Base-by-base conservation (phyloP, 1,284 basidiomycete genomes). In the Jaminaea rosea region DNA sequence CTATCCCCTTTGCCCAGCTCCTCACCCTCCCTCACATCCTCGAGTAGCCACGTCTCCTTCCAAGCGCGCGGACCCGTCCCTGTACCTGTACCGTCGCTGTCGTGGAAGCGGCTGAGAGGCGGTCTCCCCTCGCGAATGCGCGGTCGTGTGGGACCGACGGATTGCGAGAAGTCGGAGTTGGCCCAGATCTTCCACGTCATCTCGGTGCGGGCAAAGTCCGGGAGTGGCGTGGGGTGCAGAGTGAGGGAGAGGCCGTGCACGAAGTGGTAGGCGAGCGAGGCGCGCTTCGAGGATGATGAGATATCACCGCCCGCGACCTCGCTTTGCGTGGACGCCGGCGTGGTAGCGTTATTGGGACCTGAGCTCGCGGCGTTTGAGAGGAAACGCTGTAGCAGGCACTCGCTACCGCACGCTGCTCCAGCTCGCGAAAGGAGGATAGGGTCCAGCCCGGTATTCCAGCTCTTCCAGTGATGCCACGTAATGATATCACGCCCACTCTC, bases 401-500 rank as follows among this genome's bases (percentile, higher is more conserved):
- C 39, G 5, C 19, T 21, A 4, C 39, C 39, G 39, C 39, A 42
- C 6, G 24, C 39, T n/a, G 39, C 39, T 15, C 39, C 39, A 2
- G 39, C 39, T 7, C 39, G 39, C 11, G 39, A n/a, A 24, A 42
- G 19, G 15, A 42, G 19, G 39, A 42, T 13, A 11, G 39, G 39
- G 23, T 42, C 39, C 11, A 42, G 24, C 19, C 39, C 39, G 19
- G 39, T 42, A 23, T 42, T 17, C 48, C 48, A 49, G 21, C n/a
- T 19, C 17, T 21, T 17, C 23, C 39, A 49, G 34, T 49, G 48
- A 28, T 49, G 48, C 29, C 24, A 41, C 23, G 27, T 49, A 39
- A 32, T 46, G 11, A 39, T 34, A 13, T 34, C 34, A 26, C 48
- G 39, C 17, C 34, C 34, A 24, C 48, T 39, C 39, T 49, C 48